phyloP scores from a whole-genome alignment of 78 protist genomes.

The slime mould (Dictyostelium discoideum) region dicty_2.7 NC_007090.3:1926501-1927000 shows the following conservation, averaged over 20 bases:
- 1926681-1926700: background rate
- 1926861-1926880: conserved; percentile 76
- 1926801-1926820: conserved; percentile 13
- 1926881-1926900: conserved; percentile 48
- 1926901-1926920: conserved; percentile 23
- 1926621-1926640: background rate
- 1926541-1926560: background rate
- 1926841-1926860: conserved; percentile 62
- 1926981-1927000: background rate
- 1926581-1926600: background rate
- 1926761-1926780: background rate
- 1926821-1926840: conserved; percentile 46
- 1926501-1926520: background rate
- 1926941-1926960: background rate
- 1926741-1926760: conserved; percentile 1
- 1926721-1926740: background rate
- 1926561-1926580: background rate
- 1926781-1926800: conserved; percentile 11
- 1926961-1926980: background rate
- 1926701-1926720: background rate
- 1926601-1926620: background rate
- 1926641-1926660: background rate
- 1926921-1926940: background rate
- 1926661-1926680: background rate
- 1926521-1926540: background rate